These are phyloP conservation scores for Glaciozyma antarctica DNA, from an alignment of 768 basidiomycete genomes.

Conservation along the genomic window DNA sequence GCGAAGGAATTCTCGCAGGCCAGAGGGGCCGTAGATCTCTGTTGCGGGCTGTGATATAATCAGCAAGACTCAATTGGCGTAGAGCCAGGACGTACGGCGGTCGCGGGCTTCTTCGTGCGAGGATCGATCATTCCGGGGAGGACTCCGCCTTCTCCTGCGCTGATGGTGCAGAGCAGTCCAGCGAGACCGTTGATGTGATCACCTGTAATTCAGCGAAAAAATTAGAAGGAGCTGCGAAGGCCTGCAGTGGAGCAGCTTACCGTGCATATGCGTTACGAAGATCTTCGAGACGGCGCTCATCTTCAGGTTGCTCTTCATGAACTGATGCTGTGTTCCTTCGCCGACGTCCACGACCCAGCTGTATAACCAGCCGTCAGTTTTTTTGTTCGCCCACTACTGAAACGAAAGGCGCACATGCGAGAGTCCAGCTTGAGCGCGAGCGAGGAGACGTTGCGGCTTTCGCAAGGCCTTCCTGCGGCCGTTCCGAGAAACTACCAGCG, in stretches of 20 bases:
- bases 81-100: background rate
- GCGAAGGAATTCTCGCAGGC: constrained; percentile 65
- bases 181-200: constrained; percentile 29
- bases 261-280: constrained; percentile 79
- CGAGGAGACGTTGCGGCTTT: constrained; percentile 30
- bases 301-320: constrained; percentile 38
- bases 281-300: constrained; percentile 62
- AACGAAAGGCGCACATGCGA: constrained; percentile 5
- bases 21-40: constrained; percentile 70
- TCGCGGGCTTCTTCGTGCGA: constrained; percentile 2
- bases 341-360: constrained; percentile 30
- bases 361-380: background rate
- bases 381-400: background rate
- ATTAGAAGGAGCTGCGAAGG: constrained; percentile 42
- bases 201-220: background rate
- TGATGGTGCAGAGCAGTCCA: constrained; percentile 21
- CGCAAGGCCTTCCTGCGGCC: constrained; percentile 26
- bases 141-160: constrained; percentile 21
- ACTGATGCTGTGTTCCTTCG: constrained; percentile 33
- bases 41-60: constrained; percentile 36
- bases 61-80: background rate
- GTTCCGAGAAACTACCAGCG: constrained; percentile 30
- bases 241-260: constrained; percentile 72
- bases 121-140: constrained; percentile 7
- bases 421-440: constrained; percentile 30